These are phyloP conservation scores for Botrytis galanthina DNA, from an alignment of 2,329 filamentous ascomycete genomes.

Conservation along the genomic window DNA sequence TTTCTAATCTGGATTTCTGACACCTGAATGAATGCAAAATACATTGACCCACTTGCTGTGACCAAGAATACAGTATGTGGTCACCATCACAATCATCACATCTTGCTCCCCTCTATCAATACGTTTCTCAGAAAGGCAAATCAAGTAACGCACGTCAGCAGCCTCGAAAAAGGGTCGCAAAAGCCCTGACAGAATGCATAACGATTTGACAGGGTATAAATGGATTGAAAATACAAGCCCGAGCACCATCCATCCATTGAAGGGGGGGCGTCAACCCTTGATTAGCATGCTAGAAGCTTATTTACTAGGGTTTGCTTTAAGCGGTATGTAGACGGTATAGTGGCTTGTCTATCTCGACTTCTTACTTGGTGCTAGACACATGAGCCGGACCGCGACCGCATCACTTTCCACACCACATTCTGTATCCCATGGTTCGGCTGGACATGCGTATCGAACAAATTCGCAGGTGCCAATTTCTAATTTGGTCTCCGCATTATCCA, in stretches of 20 bases:
- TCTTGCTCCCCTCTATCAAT: constrained; percentile 9
- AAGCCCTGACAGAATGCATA: constrained; percentile 13
- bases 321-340: constrained; percentile 41
- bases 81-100: constrained; percentile 19
- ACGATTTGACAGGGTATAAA: constrained; percentile 10
- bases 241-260: not conserved
- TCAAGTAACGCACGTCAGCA: constrained; percentile 9
- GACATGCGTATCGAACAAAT: constrained; percentile 37
- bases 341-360: constrained; percentile 30
- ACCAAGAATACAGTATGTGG: constrained; percentile 16
- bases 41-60: constrained; percentile 19
- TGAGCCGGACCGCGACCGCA: constrained; percentile 48
- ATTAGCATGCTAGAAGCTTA: constrained; percentile 13
- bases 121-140: not conserved
- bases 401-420: constrained; percentile 38
- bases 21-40: not conserved
- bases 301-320: constrained; percentile 34
- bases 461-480: constrained; percentile 31
- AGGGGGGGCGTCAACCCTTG: constrained; percentile 6
- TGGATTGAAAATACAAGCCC: not conserved
- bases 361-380: constrained; percentile 34
- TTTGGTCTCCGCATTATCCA: constrained; percentile 40
- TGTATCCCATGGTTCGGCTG: constrained; percentile 41
- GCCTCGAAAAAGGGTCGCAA: constrained; percentile 10
- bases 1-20: not conserved